A percentile compares a stretch with the other conserved stretches of the same genome.
phyloP scores from a whole-genome alignment of 2,329 filamentous ascomycete species.

The Trichophyton benhamiae region DNA sequence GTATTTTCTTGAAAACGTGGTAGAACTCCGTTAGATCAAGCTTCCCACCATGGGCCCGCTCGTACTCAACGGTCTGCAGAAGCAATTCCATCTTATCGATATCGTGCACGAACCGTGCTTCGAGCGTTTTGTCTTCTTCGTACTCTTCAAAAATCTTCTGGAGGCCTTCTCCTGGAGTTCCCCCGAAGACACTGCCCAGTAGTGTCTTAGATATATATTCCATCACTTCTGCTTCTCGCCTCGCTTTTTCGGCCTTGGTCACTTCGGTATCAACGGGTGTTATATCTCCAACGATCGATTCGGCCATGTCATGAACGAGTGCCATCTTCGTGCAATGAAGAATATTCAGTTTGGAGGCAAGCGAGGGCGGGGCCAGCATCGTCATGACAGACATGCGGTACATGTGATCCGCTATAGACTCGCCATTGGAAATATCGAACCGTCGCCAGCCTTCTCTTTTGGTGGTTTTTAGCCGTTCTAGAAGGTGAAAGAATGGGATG shows the following conservation, averaged over 20 bases:
- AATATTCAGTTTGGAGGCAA: conserved; percentile 62
- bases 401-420: conserved; percentile 98
- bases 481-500: conserved; percentile 83
- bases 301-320: conserved; percentile 94
- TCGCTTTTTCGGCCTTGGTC: conserved; percentile 73
- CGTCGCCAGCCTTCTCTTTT: conserved; percentile 93
- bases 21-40: conserved; percentile 79
- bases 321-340: conserved; percentile 87
- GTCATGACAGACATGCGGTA: conserved; percentile 97
- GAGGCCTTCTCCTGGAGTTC: conserved; percentile 56
- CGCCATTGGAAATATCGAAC: conserved; percentile 62
- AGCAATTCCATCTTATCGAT: conserved; percentile 94
- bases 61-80: conserved; percentile 93
- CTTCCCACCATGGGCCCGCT: conserved; percentile 53
- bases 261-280: conserved; percentile 75
- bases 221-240: conserved; percentile 81
- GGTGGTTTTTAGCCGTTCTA: conserved; percentile 89
- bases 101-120: conserved; percentile 86
- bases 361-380: conserved; percentile 70
- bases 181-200: conserved; percentile 63
- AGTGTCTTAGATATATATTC: conserved; percentile 68
- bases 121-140: conserved; percentile 70
- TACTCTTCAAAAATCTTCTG: conserved; percentile 86
- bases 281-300: conserved; percentile 88
- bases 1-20: conserved; percentile 61